Conservation (phyloP, 73 alveolate species). For the Stentor coeruleus region DNA sequence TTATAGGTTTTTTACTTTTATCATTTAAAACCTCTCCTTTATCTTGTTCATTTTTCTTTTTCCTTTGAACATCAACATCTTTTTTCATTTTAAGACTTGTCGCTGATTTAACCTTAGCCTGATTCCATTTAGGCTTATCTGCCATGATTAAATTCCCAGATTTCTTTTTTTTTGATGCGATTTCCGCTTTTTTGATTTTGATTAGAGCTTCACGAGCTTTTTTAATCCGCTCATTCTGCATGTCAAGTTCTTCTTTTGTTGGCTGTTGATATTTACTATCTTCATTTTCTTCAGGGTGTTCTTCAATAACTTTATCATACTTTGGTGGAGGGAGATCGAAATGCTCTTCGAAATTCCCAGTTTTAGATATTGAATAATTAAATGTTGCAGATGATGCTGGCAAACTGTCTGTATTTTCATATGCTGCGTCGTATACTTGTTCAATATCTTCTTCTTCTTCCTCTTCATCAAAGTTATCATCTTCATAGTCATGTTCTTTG, state of each 20-base stretch:
- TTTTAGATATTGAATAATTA: not conserved
- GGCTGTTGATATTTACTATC: slow-evolving; percentile 1
- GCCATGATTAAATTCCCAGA: not conserved
- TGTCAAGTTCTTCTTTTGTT: slow-evolving; percentile 11
- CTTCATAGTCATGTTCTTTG: not conserved
- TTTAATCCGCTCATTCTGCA: not conserved
- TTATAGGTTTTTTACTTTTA: too few relatives aligned
- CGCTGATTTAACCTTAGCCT: too few relatives aligned
- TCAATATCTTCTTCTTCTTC: not conserved
- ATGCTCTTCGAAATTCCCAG: not conserved
- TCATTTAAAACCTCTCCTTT: not conserved
- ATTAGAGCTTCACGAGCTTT: not conserved
- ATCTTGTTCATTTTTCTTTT: not conserved
- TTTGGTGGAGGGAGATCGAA: not conserved
- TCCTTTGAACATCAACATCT: not conserved
- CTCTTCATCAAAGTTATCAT: too few relatives aligned
- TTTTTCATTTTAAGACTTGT: too few relatives aligned
- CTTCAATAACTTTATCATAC: not conserved
- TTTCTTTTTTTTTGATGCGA: not conserved
- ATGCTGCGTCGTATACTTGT: not conserved
- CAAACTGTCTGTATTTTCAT: not conserved
- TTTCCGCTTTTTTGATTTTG: slow-evolving; percentile 10
- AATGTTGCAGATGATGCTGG: not conserved
- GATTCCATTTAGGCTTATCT: not conserved
- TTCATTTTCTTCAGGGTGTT: slow-evolving; percentile 5